Conservation (phyloP, 108 stramenopile genomes). For the Nitzschia palea region DNA sequence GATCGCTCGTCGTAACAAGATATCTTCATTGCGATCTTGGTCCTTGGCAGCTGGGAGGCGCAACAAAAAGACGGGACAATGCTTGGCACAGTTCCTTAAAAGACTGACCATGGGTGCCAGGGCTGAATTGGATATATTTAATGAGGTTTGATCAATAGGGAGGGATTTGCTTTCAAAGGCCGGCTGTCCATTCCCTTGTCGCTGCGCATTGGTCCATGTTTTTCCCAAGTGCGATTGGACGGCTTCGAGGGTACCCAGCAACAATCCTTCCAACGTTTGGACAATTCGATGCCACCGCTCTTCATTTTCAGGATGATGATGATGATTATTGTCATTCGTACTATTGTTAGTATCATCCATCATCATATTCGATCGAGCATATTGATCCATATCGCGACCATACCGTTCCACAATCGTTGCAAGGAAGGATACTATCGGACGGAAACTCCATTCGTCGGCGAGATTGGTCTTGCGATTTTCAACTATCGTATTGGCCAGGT, state of each 20-base stretch:
- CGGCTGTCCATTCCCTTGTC: constrained; percentile 36
- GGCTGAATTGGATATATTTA: not conserved
- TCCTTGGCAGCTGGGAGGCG: constrained; percentile 9
- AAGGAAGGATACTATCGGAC: not conserved
- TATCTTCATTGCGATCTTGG: constrained; percentile 12
- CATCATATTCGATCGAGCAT: not conserved
- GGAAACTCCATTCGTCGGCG: not conserved
- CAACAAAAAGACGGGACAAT: constrained; percentile 24
- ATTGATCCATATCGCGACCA: not conserved
- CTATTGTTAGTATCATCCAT: not conserved
- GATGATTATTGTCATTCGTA: too few relatives aligned
- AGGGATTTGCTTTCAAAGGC: constrained; percentile 31
- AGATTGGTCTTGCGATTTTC: not conserved
- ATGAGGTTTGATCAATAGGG: not conserved
- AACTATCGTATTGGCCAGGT: constrained; percentile 7
- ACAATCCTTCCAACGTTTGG: constrained; percentile 10
- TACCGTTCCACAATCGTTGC: not conserved
- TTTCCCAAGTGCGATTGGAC: constrained; percentile 13
- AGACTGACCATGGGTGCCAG: constrained; percentile 22
- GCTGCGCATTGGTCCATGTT: constrained; percentile 13
- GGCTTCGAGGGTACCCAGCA: constrained; percentile 11
- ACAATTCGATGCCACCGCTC: not conserved
- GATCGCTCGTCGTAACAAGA: constrained; percentile 12
- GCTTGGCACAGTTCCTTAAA: constrained; percentile 9
- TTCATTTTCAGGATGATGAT: too few relatives aligned